Conservation (phyloP, 495 filamentous ascomycete species). For the Lasiosphaeria hispida region DNA sequence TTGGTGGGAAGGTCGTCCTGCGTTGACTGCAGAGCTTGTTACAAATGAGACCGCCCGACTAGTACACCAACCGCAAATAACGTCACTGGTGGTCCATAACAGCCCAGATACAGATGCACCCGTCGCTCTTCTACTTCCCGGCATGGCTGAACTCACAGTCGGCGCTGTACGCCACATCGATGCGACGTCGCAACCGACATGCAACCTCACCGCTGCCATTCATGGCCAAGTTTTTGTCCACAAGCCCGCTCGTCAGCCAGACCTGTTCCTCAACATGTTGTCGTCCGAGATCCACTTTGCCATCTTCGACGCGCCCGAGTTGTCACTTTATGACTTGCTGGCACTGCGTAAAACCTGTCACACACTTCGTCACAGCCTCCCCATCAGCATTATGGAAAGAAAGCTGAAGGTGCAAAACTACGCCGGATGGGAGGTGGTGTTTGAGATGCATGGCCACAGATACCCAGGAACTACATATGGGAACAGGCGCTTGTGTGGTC, state of each 20-base stretch:
- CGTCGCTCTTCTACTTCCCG: not conserved
- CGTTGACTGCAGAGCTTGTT: no score
- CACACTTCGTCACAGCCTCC: not conserved
- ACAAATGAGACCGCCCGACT: no score
- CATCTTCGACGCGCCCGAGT: not conserved
- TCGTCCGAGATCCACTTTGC: not conserved
- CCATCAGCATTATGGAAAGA: not conserved
- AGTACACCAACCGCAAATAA: not conserved
- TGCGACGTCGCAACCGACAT: not conserved
- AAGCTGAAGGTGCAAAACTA: slow-evolving; percentile 9
- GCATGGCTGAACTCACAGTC: not conserved
- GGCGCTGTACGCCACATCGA: not conserved
- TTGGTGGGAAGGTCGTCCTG: not conserved
- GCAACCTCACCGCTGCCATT: not conserved
- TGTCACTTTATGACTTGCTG: slow-evolving; percentile 2
- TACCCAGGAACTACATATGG: slow-evolving; percentile 12
- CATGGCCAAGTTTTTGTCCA: not conserved
- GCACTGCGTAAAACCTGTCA: not conserved
- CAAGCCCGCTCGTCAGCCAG: not conserved
- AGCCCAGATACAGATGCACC: not conserved
- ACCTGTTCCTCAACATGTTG: not conserved
- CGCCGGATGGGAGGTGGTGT: slow-evolving; percentile 9
- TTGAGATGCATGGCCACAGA: slow-evolving; percentile 9
- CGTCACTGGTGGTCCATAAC: not conserved
- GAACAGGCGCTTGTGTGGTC: slow-evolving; percentile 6